Evolutionary conservation across 257 asterid genomes (phyloP), one percentile per base, ranked within the genome.

Genomic region (Leonotis leonurus): DNA sequence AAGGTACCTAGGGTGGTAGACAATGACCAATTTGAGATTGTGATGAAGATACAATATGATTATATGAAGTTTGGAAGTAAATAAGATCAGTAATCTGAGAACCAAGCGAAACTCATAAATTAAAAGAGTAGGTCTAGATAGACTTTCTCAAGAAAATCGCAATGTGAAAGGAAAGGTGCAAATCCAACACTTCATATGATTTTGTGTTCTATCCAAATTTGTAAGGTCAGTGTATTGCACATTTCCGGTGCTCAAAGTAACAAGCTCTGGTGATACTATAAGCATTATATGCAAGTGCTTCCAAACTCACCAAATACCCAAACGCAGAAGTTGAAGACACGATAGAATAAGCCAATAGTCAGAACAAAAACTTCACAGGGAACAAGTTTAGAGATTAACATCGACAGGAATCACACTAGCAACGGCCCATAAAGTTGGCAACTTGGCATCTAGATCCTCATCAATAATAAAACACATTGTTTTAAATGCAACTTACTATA

Each of bases 1-100:
- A 52, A 18, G 33, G 49, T 35, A 35, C 67, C 85, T 80, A 81
- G 74, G 76, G 37, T 21, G 36, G 52, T 54, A 70, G 70, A 62
- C 35, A 54, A 46, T 45, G 10, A 70, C 45, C 27, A 54, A 43
- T 20, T 35, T 33, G 25, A 48, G 62, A 46, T 39, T 21, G 18
- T 20, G 32, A 50, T 26, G 25, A 46, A 45, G 16, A 27, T 14
- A 54, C 27, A 14, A 56, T 45, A 7, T 18, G 17, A 54, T 21
- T 11, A 56, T 45, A 7, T 18, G 17, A 57, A 59, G 36, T 64
- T 35, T 14, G 6, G 21, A n/a, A 25, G 49, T 36, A 20, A 33
- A 48, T 14, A 36, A 21, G 27, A 16, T 24, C 10, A 32, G 30
- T 25, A 11, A 8, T 39, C 17, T 26, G 45, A 67, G 59, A 43